Percentiles rank a stretch among this genome's conserved stretches.
Conservation (phyloP, 2,329 filamentous ascomycete species). For the Talaromyces sp. region DNA sequence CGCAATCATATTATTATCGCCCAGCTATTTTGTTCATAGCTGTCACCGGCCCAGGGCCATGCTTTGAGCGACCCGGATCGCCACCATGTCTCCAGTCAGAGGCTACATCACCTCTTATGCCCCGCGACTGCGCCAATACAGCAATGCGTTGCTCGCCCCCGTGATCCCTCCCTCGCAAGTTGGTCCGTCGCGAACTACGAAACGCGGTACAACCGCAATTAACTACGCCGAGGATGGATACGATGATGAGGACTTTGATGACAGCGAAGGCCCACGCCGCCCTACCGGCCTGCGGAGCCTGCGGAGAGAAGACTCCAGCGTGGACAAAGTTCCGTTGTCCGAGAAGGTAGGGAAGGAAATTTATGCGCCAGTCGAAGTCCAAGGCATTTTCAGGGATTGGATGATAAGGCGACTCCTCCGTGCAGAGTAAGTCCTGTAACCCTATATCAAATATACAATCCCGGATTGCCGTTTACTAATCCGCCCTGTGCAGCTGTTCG, state of each 20-base stretch:
- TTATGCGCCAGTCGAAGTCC: slow-evolving; percentile 69
- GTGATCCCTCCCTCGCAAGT: slow-evolving; percentile 66
- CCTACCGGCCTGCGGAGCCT: slow-evolving; percentile 74
- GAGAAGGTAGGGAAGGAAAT: slow-evolving; percentile 84
- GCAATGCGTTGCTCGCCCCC: slow-evolving; percentile 84
- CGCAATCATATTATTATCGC: not conserved
- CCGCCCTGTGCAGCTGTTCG: slow-evolving; percentile 38
- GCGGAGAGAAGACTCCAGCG: slow-evolving; percentile 66
- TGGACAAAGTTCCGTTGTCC: slow-evolving; percentile 58
- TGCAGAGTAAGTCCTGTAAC: slow-evolving; percentile 32
- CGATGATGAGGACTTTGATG: slow-evolving; percentile 63
- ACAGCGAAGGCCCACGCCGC: slow-evolving; percentile 62
- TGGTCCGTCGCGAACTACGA: slow-evolving; percentile 77
- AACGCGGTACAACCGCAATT: slow-evolving; percentile 91
- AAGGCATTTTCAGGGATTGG: slow-evolving; percentile 93
- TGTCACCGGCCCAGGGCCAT: slow-evolving; percentile 26
- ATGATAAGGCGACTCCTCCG: slow-evolving; percentile 65
- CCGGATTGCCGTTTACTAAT: slow-evolving; percentile 1
- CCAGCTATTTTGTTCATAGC: not conserved
- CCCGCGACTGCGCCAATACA: slow-evolving; percentile 81
- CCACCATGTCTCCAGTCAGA: slow-evolving; percentile 61
- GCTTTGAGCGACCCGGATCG: slow-evolving; percentile 24
- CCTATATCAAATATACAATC: not conserved
- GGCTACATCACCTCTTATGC: slow-evolving; percentile 89
- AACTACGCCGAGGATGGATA: slow-evolving; percentile 97